Conservation (phyloP, 768 basidiomycete genomes). For the Phallus indusiatus region DNA sequence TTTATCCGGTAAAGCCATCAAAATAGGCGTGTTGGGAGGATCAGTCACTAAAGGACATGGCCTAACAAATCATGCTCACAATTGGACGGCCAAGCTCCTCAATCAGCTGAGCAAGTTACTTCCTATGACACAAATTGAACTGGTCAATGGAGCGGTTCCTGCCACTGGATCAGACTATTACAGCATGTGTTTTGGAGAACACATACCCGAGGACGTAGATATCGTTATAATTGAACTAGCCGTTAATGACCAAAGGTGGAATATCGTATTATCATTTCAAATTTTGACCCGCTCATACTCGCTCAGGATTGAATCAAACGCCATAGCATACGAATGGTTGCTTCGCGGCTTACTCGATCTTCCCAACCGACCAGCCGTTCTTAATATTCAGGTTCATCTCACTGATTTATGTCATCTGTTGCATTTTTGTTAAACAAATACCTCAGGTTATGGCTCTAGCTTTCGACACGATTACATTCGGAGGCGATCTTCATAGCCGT, state of each 20-base stretch:
- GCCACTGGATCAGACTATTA: conserved; percentile 10
- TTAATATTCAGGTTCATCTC: conserved; percentile 8
- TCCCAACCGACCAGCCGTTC: conserved; percentile 5
- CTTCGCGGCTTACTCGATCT: conserved; percentile 8
- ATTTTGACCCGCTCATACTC: not conserved
- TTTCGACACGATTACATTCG: conserved; percentile 8
- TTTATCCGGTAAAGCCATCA: not conserved
- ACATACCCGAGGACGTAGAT: conserved; percentile 10
- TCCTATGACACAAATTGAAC: conserved; percentile 3
- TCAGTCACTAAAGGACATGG: conserved; percentile 10
- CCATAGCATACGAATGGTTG: conserved; percentile 9
- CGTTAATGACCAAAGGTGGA: conserved; percentile 11
- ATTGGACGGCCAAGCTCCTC: conserved; percentile 1
- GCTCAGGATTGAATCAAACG: conserved; percentile 2
- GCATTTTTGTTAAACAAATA: not conserved
- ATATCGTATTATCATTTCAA: not conserved
- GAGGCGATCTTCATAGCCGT: conserved; percentile 11
- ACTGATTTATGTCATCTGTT: not conserved
- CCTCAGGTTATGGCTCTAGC: conserved; percentile 2
- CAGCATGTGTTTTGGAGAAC: conserved; percentile 11
- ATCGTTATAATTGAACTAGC: conserved; percentile 9
- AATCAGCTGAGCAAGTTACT: conserved; percentile 3
- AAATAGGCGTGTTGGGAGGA: conserved; percentile 8
- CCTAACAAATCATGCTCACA: not conserved
- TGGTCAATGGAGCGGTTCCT: conserved; percentile 9